phyloP scores from a whole-genome alignment of 305 asterid species.

The Plantago rigida region DNA sequence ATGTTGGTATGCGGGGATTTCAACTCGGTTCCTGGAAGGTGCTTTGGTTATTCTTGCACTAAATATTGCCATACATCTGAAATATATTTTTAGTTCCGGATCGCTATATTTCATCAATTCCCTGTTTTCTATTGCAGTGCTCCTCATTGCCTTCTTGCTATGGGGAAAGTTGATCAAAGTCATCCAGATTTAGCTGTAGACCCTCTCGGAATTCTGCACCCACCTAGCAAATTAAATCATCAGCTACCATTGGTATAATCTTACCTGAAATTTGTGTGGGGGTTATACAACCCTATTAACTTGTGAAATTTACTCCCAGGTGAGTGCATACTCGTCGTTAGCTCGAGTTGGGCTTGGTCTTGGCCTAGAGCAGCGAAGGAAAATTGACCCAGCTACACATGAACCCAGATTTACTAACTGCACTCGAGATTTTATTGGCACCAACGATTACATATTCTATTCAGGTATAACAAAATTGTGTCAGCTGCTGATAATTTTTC shows the following conservation, averaged over 20 bases:
- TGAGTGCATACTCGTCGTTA: conserved; percentile 91
- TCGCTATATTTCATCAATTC: not conserved
- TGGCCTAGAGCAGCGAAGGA: conserved; percentile 76
- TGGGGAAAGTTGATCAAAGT: conserved; percentile 11
- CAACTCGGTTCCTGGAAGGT: conserved; percentile 92
- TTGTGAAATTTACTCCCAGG: conserved; percentile 38
- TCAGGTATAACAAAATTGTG: conserved; percentile 46
- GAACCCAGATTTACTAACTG: conserved; percentile 89
- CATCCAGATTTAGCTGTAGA: conserved; percentile 11
- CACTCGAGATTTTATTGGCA: conserved; percentile 80
- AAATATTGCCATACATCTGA: not conserved
- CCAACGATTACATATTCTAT: conserved; percentile 93
- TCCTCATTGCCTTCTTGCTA: conserved; percentile 17
- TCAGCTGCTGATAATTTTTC: not conserved
- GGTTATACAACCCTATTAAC: not conserved
- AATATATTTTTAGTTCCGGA: not conserved
- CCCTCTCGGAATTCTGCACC: conserved; percentile 13
- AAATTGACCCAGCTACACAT: conserved; percentile 70
- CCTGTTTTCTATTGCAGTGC: conserved; percentile 8
- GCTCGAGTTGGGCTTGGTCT: conserved; percentile 64
- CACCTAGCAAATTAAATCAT: conserved; percentile 5
- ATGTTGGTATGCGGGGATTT: conserved; percentile 98
- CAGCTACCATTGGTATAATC: conserved; percentile 15
- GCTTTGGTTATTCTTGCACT: conserved; percentile 19
- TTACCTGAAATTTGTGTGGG: not conserved